Conservation (phyloP, 441 rosid species). For the Adansonia grandidieri region DNA sequence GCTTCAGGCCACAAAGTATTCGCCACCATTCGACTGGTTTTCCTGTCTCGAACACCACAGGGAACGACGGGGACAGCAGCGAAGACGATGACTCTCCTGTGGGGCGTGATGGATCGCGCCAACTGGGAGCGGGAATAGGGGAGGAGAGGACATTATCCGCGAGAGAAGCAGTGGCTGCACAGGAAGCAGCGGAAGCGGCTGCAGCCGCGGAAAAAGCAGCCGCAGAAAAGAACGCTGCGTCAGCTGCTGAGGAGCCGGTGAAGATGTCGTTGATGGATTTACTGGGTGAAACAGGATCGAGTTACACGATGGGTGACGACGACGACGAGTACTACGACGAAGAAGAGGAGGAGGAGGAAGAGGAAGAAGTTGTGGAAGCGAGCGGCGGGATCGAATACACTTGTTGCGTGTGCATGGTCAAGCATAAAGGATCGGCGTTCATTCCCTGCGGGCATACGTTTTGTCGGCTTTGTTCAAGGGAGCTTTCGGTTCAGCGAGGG, state of each 20-base stretch:
- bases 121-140: conserved; percentile 44
- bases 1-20: conserved; percentile 55
- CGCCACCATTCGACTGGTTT: conserved; percentile 50
- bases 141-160: conserved; percentile 72
- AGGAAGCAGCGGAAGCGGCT: conserved; percentile 65
- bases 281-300: conserved; percentile 72
- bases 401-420: conserved; percentile 94
- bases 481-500: conserved; percentile 85
- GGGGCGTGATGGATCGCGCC: conserved; percentile 39
- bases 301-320: conserved; percentile 55
- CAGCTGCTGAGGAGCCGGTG: conserved; percentile 40
- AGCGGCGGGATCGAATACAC: conserved; percentile 52
- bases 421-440: conserved; percentile 87
- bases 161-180: conserved; percentile 79
- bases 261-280: conserved; percentile 90
- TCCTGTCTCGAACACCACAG: not conserved
- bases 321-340: conserved; percentile 38
- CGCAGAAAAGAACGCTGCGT: conserved; percentile 12
- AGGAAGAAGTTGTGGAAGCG: conserved; percentile 24
- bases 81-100: conserved; percentile 28
- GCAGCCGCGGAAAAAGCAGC: conserved; percentile 35
- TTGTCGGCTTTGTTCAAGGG: conserved; percentile 88
- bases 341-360: conserved; percentile 42
- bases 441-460: conserved; percentile 95
- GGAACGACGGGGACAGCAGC: conserved; percentile 31